These are phyloP conservation scores for Aschersonia sp. DNA, from an alignment of 2,329 filamentous ascomycete genomes.

Conservation along the genomic window DNA sequence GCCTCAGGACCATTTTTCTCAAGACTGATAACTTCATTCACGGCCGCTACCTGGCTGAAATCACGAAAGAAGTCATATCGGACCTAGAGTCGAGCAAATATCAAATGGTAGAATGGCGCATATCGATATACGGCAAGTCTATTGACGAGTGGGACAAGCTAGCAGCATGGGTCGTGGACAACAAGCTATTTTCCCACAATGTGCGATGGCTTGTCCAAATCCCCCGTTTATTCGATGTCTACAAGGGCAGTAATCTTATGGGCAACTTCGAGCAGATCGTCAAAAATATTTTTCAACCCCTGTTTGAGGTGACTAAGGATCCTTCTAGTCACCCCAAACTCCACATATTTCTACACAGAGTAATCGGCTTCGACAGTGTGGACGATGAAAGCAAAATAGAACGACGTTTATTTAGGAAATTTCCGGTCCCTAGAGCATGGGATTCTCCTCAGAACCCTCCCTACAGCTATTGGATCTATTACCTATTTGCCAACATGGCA, in stretches of 20 bases:
- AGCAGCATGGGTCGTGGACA: conserved; percentile 92
- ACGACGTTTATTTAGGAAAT: conserved; percentile 87
- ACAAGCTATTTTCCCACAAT: conserved; percentile 95
- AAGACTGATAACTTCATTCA: conserved; percentile 98
- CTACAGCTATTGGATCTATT: conserved; percentile 99
- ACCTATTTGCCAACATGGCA: conserved; percentile 84
- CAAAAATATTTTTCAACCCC: conserved; percentile 78
- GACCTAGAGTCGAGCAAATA: conserved; percentile 98
- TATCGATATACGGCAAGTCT: conserved; percentile 87
- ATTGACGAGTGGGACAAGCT: conserved; percentile 96
- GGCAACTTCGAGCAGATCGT: conserved; percentile 81
- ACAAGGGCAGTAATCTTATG: conserved; percentile 80
- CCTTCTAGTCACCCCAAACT: conserved; percentile 80
- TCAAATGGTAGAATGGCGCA: conserved; percentile 98
- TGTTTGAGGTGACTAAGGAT: conserved; percentile 88
- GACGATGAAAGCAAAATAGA: conserved; percentile 98
- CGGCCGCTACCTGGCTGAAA: conserved; percentile 88
- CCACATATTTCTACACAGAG: conserved; percentile 84
- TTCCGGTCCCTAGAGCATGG: conserved; percentile 81
- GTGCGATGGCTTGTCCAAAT: conserved; percentile 95
- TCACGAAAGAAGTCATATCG: conserved; percentile 93
- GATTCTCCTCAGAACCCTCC: conserved; percentile 88
- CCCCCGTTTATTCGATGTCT: conserved; percentile 87
- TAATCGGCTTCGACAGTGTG: conserved; percentile 94
- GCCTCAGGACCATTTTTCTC: conserved; percentile 90